Evolutionary conservation across 1,284 basidiomycete genomes (phyloP).

Genomic region (Heimioporus retisporus): DNA sequence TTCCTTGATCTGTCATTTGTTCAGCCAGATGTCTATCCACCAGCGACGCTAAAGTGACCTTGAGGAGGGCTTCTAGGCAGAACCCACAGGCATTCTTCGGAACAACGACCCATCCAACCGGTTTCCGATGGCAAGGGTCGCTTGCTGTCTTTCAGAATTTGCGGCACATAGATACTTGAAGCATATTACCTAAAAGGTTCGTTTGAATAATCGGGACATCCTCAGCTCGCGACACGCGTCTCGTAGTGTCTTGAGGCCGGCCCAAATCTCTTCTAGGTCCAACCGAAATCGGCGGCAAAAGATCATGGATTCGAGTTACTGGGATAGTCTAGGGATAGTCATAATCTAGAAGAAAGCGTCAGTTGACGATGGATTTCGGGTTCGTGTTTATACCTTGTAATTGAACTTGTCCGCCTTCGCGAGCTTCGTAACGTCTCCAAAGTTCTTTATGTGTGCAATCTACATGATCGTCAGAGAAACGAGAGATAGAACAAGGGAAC

Average conservation of each 20-base stretch:
- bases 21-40: too few relatives aligned
- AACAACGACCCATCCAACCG: conserved; percentile 85
- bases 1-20: conserved; percentile 74
- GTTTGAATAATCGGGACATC: conserved; percentile 74
- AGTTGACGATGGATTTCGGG: not conserved
- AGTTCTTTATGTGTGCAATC: conserved; percentile 73
- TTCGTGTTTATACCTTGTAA: conserved; percentile 61
- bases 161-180: not conserved
- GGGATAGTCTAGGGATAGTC: conserved; percentile 77
- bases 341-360: conserved; percentile 66
- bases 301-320: conserved; percentile 85
- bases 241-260: conserved; percentile 85
- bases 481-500: too few relatives aligned
- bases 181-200: conserved; percentile 68
- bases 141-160: not conserved
- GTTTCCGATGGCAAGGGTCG: conserved; percentile 58
- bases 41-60: conserved; percentile 57
- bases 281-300: conserved; percentile 86
- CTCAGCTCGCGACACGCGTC: conserved; percentile 82
- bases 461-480: conserved; percentile 35
- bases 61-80: conserved; percentile 82
- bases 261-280: conserved; percentile 87
- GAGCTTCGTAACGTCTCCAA: conserved; percentile 75
- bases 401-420: conserved; percentile 92
- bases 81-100: conserved; percentile 88